Evolutionary conservation across 75 land plant species (phyloP).

Genomic region (Chamaecyparis obtusa): DNA sequence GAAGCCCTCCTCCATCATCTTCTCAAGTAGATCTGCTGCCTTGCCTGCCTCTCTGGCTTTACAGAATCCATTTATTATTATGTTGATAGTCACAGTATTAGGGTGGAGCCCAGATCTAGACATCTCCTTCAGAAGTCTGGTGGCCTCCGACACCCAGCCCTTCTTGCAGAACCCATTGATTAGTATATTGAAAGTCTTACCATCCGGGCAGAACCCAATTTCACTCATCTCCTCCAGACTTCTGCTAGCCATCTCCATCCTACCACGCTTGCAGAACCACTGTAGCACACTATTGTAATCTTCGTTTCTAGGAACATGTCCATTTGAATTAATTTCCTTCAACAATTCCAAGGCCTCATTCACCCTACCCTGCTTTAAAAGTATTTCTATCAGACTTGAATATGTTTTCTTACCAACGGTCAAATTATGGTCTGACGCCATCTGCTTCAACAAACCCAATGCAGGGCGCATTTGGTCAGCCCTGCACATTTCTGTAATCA

Average conservation of each 20-base stretch:
- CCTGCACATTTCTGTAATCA: conserved; percentile 50
- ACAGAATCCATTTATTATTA: conserved; percentile 53
- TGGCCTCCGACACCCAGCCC: conserved; percentile 52
- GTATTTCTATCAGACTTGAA: background rate
- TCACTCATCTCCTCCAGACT: conserved; percentile 9
- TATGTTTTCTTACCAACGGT: background rate
- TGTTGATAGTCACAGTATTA: conserved; percentile 43
- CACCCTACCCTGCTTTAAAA: background rate
- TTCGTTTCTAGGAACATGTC: background rate
- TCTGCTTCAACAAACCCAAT: conserved; percentile 47
- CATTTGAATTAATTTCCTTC: background rate
- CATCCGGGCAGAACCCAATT: conserved; percentile 10
- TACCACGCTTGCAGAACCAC: conserved; percentile 4
- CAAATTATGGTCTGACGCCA: conserved; percentile 13
- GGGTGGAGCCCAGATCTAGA: conserved; percentile 41
- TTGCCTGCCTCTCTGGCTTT: conserved; percentile 39
- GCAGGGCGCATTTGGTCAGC: conserved; percentile 52
- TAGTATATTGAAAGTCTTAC: conserved; percentile 17
- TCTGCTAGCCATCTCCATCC: conserved; percentile 8
- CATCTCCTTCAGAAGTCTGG: conserved; percentile 44
- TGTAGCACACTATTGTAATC: background rate
- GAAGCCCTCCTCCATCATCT: conserved; percentile 52
- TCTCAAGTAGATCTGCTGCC: conserved; percentile 44
- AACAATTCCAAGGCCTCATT: background rate
- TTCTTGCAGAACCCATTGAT: conserved; percentile 62